A percentile compares a stretch with the other conserved stretches of the same genome.
Evolutionary conservation across 768 basidiomycete genomes (phyloP).

Genomic region (Harrya chromipes): DNA sequence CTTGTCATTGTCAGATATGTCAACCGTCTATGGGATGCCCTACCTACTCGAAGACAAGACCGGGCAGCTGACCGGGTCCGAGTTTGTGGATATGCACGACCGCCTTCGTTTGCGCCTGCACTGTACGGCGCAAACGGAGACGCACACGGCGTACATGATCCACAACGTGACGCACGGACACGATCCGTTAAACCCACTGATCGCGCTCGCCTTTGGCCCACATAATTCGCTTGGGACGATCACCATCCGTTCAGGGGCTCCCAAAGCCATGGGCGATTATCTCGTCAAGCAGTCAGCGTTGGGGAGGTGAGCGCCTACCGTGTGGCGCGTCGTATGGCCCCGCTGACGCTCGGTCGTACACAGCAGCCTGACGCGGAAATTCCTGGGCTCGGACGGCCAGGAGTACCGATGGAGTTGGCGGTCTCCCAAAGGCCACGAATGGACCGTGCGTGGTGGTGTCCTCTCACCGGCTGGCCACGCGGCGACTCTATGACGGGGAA

Average conservation of each 20-base stretch:
- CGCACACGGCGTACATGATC: conserved; percentile 50
- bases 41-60: conserved; percentile 64
- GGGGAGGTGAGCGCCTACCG: conserved; percentile 40
- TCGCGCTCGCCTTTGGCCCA: conserved; percentile 51
- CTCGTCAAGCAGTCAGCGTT: conserved; percentile 38
- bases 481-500: too few relatives aligned
- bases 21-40: conserved; percentile 51
- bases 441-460: conserved; percentile 48
- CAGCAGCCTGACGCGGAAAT: conserved; percentile 49
- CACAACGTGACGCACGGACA: conserved; percentile 37
- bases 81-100: conserved; percentile 62
- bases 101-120: conserved; percentile 51
- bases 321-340: neutral
- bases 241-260: conserved; percentile 36
- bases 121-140: conserved; percentile 42
- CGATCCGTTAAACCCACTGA: conserved; percentile 37
- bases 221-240: conserved; percentile 52
- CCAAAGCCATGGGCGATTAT: conserved; percentile 51
- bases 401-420: conserved; percentile 61
- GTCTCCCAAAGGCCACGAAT: conserved; percentile 50
- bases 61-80: conserved; percentile 49
- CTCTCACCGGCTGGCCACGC: too few relatives aligned
- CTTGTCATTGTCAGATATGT: conserved; percentile 17
- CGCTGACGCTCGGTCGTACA: conserved; percentile 5
- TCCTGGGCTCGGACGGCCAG: conserved; percentile 56